phyloP scores from a whole-genome alignment of 768 basidiomycete genomes.

The Hygrophoropsis aurantiaca region DNA sequence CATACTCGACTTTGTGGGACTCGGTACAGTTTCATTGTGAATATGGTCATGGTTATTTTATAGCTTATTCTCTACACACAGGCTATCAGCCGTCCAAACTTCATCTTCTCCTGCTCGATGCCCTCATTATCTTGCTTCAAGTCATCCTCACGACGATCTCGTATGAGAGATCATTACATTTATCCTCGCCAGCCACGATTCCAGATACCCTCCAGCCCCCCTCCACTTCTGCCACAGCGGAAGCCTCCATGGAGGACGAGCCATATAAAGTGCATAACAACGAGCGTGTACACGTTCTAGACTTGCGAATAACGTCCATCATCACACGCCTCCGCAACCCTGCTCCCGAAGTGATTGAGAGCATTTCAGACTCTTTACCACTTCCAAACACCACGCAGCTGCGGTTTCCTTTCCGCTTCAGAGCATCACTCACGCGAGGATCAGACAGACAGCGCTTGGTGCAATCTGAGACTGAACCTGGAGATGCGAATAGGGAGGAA shows the following conservation, averaged over 20 bases:
- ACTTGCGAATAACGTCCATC: constrained; percentile 57
- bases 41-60: too few species aligned
- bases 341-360: constrained; percentile 33
- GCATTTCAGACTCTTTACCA: constrained; percentile 43
- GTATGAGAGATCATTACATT: constrained; percentile 54
- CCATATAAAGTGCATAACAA: constrained; percentile 19
- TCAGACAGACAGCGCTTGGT: constrained; percentile 39
- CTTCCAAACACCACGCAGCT: constrained; percentile 61
- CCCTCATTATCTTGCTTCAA: constrained; percentile 67
- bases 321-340: constrained; percentile 59
- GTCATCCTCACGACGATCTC: constrained; percentile 64
- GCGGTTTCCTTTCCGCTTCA: constrained; percentile 47
- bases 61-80: constrained; percentile 20
- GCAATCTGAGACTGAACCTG: constrained; percentile 18
- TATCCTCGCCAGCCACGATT: constrained; percentile 38
- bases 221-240: constrained; percentile 17
- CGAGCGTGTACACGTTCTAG: constrained; percentile 53
- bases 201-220: constrained; percentile 38
- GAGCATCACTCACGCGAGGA: constrained; percentile 52
- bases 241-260: constrained; percentile 26
- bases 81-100: constrained; percentile 62
- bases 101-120: constrained; percentile 66
- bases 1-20: constrained; percentile 77
- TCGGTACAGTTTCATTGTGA: constrained; percentile 47
- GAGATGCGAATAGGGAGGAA: constrained; percentile 25